Percentiles rank a stretch among this genome's conserved stretches.
These are phyloP conservation scores for Striga asiatica DNA, from an alignment of 257 asterid genomes.

Conservation along the genomic window DNA sequence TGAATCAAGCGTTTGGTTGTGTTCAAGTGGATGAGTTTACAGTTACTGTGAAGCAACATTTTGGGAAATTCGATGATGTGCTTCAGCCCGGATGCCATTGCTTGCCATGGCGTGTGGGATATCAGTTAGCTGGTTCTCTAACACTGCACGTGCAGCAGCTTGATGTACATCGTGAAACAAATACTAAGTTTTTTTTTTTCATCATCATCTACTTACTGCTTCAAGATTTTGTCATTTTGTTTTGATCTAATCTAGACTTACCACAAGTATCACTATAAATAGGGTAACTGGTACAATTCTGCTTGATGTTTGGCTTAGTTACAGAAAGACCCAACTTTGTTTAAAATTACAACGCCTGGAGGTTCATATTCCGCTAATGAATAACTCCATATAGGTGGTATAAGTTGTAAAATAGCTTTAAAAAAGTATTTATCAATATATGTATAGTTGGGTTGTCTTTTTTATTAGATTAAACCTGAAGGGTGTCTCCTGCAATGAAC, in stretches of 20 bases:
- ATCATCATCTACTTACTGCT: neutral
- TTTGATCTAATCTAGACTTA: neutral
- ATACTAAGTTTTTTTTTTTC: slow-evolving; percentile 38
- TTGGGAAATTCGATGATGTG: slow-evolving; percentile 32
- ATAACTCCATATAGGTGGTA: too few species aligned
- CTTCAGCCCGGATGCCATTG: slow-evolving; percentile 52
- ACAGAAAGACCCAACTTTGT: neutral
- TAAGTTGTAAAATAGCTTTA: too few species aligned
- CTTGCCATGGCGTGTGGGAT: slow-evolving; percentile 40
- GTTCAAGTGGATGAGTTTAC: slow-evolving; percentile 44
- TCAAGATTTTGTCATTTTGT: neutral
- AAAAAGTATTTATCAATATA: too few species aligned
- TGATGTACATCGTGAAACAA: slow-evolving; percentile 42
- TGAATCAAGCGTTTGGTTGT: slow-evolving; percentile 38
- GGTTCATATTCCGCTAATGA: neutral
- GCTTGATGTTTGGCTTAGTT: neutral
- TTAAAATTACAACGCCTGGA: neutral
- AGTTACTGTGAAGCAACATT: slow-evolving; percentile 34
- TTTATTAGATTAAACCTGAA: too few species aligned
- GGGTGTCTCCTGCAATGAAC: too few species aligned
- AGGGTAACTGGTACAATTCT: neutral
- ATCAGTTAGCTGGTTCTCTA: slow-evolving; percentile 29
- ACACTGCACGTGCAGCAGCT: slow-evolving; percentile 40
- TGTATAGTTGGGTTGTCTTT: too few species aligned
- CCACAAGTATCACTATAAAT: too few species aligned